Conservation (phyloP, 2,329 filamentous ascomycete species). For the Meredithiella fracta region DNA sequence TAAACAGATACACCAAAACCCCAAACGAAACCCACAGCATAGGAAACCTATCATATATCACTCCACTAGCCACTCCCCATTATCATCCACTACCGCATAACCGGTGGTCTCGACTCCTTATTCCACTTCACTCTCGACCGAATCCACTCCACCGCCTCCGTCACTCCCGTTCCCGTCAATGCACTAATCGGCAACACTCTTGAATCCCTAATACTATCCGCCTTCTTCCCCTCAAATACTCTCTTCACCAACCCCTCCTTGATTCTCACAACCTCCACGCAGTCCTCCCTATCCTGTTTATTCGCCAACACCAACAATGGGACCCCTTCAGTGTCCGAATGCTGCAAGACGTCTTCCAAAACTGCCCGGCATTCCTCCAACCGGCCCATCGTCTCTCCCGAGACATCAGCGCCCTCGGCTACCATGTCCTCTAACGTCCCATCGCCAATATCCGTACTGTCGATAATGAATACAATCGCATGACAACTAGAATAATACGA, state of each 20-base stretch:
- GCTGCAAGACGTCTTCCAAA: conserved; percentile 74
- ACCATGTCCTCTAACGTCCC: conserved; percentile 39
- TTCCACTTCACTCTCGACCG: conserved; percentile 89
- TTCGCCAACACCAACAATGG: conserved; percentile 87
- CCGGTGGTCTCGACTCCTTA: conserved; percentile 76
- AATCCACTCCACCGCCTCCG: conserved; percentile 94
- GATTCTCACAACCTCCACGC: conserved; percentile 89
- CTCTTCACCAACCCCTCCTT: conserved; percentile 92
- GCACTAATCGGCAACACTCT: conserved; percentile 82
- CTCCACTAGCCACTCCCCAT: background rate
- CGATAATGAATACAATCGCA: conserved; percentile 94
- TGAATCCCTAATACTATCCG: conserved; percentile 70
- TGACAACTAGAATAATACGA: conserved; percentile 89
- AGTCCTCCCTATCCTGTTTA: conserved; percentile 95
- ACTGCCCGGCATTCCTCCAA: conserved; percentile 81
- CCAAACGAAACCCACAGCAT: conserved; percentile 5
- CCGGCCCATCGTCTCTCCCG: conserved; percentile 33
- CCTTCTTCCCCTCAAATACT: conserved; percentile 90
- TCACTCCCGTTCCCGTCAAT: conserved; percentile 72
- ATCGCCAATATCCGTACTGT: conserved; percentile 84
- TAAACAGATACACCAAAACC: background rate
- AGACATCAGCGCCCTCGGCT: conserved; percentile 19
- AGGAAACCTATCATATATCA: conserved; percentile 5
- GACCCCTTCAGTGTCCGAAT: conserved; percentile 77
- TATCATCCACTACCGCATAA: conserved; percentile 56